phyloP scores from a whole-genome alignment of 2,329 filamentous ascomycete genomes.

The Colletotrichum gloeosporioides region DNA sequence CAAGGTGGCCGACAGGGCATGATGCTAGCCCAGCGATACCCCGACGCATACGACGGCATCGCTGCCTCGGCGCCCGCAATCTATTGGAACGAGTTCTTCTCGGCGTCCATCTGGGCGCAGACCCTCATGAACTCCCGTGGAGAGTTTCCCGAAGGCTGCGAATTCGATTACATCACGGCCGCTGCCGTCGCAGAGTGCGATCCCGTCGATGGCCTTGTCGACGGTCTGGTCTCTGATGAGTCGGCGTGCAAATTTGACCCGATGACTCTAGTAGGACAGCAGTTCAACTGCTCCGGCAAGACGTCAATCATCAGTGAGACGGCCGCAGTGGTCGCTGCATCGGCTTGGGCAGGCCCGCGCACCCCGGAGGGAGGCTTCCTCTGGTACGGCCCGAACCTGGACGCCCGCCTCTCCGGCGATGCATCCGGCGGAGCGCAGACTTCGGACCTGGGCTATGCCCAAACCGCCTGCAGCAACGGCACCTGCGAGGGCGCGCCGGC shows the following conservation, averaged over 20 bases:
- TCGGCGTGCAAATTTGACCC: conserved; percentile 30
- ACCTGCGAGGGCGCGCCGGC: neutral
- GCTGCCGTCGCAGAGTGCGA: conserved; percentile 39
- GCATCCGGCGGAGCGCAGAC: neutral
- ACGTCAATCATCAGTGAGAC: neutral
- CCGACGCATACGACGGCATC: conserved; percentile 55
- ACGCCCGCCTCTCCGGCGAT: neutral
- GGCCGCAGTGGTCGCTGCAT: neutral
- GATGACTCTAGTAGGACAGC: conserved; percentile 4
- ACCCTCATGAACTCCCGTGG: neutral
- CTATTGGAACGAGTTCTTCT: conserved; percentile 24
- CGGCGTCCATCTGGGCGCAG: neutral
- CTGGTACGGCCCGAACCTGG: neutral
- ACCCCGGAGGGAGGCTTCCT: neutral
- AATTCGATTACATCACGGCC: conserved; percentile 33
- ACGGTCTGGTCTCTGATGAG: conserved; percentile 20
- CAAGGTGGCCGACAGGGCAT: conserved; percentile 57
- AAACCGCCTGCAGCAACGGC: neutral
- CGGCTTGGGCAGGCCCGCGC: neutral
- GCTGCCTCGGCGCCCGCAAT: conserved; percentile 11
- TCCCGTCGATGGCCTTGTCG: conserved; percentile 23
- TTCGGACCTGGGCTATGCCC: neutral
- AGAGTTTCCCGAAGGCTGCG: neutral
- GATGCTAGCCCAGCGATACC: conserved; percentile 49
- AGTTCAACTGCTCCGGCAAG: neutral